These are phyloP conservation scores for Eremomyces bilateralis DNA, from an alignment of 495 filamentous ascomycete genomes.

Conservation along the genomic window DNA sequence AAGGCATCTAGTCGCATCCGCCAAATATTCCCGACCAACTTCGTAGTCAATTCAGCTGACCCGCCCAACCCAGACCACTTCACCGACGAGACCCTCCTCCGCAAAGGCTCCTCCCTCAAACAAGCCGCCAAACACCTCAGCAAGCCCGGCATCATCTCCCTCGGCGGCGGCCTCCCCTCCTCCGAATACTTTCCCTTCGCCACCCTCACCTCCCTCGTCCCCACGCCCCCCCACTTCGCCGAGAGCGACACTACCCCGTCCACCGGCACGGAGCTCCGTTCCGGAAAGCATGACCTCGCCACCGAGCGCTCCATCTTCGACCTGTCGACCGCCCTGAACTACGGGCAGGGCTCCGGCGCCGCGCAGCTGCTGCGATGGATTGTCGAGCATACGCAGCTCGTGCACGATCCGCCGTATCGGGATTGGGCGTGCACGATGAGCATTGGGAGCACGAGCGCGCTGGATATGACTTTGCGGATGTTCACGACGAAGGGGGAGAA, in stretches of 20 bases:
- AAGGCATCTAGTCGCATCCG: no score
- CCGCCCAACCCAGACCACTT: conserved; percentile 36
- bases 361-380: conserved; percentile 74
- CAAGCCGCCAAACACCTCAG: conserved; percentile 52
- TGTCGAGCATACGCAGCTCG: conserved; percentile 76
- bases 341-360: conserved; percentile 65
- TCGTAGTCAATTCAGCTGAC: no score
- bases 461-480: conserved; percentile 61
- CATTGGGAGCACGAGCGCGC: conserved; percentile 53
- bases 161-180: conserved; percentile 81
- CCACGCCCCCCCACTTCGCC: conserved; percentile 41
- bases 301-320: conserved; percentile 47
- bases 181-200: conserved; percentile 77
- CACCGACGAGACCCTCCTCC: conserved; percentile 26
- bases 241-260: conserved; percentile 33
- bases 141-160: conserved; percentile 53
- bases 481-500: conserved; percentile 49
- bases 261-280: conserved; percentile 20
- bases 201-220: conserved; percentile 44
- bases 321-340: conserved; percentile 69
- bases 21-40: no score
- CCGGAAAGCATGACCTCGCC: conserved; percentile 64
- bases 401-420: conserved; percentile 50
- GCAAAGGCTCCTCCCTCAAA: conserved; percentile 34
- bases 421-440: conserved; percentile 68